A percentile compares a stretch with the other conserved stretches of the same genome.
phyloP scores from a whole-genome alignment of 2,329 filamentous ascomycete species.

The Byssoonygena ceratinophila region DNA sequence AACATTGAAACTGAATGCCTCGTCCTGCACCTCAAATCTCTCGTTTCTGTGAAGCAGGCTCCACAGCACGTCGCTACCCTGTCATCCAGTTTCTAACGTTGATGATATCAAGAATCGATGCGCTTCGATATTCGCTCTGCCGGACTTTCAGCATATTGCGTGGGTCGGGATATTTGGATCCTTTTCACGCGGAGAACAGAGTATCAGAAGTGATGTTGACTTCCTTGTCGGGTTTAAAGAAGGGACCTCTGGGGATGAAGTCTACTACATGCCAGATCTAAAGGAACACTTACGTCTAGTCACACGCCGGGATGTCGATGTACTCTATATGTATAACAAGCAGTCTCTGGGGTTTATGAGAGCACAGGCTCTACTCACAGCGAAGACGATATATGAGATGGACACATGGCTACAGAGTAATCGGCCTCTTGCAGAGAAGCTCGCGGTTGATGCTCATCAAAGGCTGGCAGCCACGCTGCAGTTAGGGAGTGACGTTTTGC shows the following conservation, averaged over 20 bases:
- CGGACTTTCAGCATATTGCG: not conserved
- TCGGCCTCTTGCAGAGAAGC: not conserved
- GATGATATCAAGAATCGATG: slow-evolving; percentile 1
- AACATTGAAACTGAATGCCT: too few relatives aligned
- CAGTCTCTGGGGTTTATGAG: not conserved
- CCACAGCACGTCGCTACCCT: not conserved
- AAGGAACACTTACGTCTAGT: not conserved
- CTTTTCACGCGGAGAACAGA: not conserved
- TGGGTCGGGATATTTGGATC: not conserved
- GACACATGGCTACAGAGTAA: not conserved
- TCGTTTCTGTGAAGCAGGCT: not conserved
- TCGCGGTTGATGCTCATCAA: not conserved
- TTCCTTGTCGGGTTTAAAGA: slow-evolving; percentile 4
- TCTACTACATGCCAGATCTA: not conserved
- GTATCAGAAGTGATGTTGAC: not conserved
- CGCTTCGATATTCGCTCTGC: not conserved
- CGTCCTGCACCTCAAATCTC: too few relatives aligned
- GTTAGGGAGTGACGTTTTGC: not conserved
- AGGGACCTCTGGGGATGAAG: not conserved
- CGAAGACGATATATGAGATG: not conserved
- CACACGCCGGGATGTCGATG: not conserved
- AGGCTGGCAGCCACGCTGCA: not conserved
- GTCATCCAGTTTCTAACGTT: not conserved
- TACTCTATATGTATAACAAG: slow-evolving; percentile 1
- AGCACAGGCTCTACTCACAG: not conserved